Conservation (phyloP, 2,329 filamentous ascomycete genomes). For the Microsporum audouinii region DNA sequence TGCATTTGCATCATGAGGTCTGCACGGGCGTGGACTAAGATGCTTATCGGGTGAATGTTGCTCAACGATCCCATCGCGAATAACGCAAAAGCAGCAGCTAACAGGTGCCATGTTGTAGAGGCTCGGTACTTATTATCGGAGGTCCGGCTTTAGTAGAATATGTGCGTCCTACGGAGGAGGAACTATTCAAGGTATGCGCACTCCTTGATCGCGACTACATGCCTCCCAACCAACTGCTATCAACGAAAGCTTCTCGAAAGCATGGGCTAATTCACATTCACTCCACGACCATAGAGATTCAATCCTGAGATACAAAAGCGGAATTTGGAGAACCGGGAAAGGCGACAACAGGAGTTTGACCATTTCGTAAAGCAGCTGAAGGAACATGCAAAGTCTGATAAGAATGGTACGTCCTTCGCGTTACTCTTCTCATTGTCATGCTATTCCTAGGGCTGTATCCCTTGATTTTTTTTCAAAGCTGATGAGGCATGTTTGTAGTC, state of each 20-base stretch:
- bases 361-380: conserved; percentile 75
- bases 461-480: background rate
- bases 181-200: conserved; percentile 57
- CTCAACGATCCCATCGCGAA: conserved; percentile 8
- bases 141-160: conserved; percentile 76
- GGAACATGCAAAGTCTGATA: conserved; percentile 80
- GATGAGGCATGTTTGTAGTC: conserved; percentile 19
- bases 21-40: conserved; percentile 49
- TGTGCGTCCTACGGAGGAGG: conserved; percentile 66
- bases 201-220: background rate
- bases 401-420: conserved; percentile 55
- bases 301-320: conserved; percentile 88
- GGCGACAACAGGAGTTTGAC: conserved; percentile 75
- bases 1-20: conserved; percentile 11
- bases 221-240: background rate
- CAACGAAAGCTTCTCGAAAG: background rate
- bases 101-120: conserved; percentile 41
- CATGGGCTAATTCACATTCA: background rate
- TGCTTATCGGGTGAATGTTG: conserved; percentile 53
- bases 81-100: background rate
- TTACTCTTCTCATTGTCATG: background rate
- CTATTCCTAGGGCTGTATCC: background rate
- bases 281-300: conserved; percentile 49
- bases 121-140: conserved; percentile 60
- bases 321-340: conserved; percentile 65